Percentiles rank a stretch among this genome's conserved stretches.
Evolutionary conservation across 305 asterid genomes (phyloP).

Genomic region (Stenogyne calaminthoides): DNA sequence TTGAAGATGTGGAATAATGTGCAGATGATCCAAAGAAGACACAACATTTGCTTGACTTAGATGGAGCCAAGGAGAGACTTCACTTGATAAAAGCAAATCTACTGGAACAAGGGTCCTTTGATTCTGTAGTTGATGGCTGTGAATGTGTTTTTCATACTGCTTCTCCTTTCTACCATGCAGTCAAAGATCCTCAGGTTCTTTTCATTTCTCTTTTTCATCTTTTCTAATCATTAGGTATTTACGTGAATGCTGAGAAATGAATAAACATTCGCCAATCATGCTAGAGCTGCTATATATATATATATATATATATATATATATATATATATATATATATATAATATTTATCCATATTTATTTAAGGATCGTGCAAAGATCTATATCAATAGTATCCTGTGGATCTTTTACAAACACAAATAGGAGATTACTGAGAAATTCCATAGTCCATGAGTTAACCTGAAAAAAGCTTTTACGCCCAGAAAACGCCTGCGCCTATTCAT

Average conservation of each 20-base stretch:
- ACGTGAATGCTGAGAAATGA: not conserved
- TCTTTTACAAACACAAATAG: too few relatives aligned
- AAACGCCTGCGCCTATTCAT: too few relatives aligned
- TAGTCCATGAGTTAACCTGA: too few relatives aligned
- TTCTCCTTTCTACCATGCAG: conserved; percentile 52
- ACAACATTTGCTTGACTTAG: conserved; percentile 53
- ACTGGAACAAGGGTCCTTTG: conserved; percentile 68
- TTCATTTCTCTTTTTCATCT: not conserved
- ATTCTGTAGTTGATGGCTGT: conserved; percentile 56
- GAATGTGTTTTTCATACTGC: conserved; percentile 67
- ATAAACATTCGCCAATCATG: not conserved
- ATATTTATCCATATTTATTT: too few relatives aligned
- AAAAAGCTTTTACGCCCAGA: too few relatives aligned
- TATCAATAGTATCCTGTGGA: too few relatives aligned
- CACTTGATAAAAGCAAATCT: conserved; percentile 57
- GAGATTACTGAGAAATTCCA: too few relatives aligned
- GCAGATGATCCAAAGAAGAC: conserved; percentile 58
- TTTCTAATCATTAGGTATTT: not conserved
- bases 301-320: too few relatives aligned
- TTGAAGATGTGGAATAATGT: conserved; percentile 21
- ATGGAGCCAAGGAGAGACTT: conserved; percentile 72
- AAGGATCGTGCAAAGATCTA: too few relatives aligned
- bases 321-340: too few relatives aligned
- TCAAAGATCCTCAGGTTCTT: conserved; percentile 57
- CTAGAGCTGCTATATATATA: not conserved